Base-by-base conservation (phyloP, 495 filamentous ascomycete genomes). In the Hamigera avellanea region DNA sequence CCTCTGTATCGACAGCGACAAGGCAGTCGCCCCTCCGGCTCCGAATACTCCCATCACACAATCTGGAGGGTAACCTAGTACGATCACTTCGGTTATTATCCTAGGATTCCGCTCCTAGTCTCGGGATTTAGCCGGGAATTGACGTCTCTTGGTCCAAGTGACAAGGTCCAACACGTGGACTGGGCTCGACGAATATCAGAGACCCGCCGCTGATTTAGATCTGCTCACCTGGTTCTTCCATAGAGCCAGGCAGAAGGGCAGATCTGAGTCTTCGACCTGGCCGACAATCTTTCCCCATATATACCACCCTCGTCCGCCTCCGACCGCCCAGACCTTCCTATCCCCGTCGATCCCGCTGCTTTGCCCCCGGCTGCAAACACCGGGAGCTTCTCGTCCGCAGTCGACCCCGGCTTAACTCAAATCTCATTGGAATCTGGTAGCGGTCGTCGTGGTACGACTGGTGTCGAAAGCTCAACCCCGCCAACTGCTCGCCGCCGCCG, bases 211-310 rank as follows among this genome's bases (percentile, higher is more conserved):
- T 44, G 49, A 48, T 50, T 46, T 41, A 60, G 59, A 47, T 65
- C 62, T 68, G 61, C 63, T 62, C 61, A 54, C 61, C 64, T 68
- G 64, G 64, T 68, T 68, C 62, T 64, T 50, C 19, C 37, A 53
- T 46, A 59, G 64, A 70, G 59, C 66, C 61, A 61, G 64, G 54
- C 44, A 43, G 52, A 49, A 59, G 63, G 61, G 70, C 60, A 62
- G 51, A 58, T 60, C 66, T 54, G 50, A 37, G 49, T 48, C 36
- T 63, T 70, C 75, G 76, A 74, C 67, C 77, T 81, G 77, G 77
- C 75, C 62, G 59, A 73, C 69, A 61, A 74, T 61, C 52, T 44
- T 47, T 48, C 65, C 45, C 53, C 57, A 37, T 57, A 58, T 45
- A 54, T 54, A 38, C 50, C 61, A 48, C 57, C 73, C 65, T 69